Evolutionary conservation across 768 basidiomycete species (phyloP).

Genomic region (Lepiota subincarnata): DNA sequence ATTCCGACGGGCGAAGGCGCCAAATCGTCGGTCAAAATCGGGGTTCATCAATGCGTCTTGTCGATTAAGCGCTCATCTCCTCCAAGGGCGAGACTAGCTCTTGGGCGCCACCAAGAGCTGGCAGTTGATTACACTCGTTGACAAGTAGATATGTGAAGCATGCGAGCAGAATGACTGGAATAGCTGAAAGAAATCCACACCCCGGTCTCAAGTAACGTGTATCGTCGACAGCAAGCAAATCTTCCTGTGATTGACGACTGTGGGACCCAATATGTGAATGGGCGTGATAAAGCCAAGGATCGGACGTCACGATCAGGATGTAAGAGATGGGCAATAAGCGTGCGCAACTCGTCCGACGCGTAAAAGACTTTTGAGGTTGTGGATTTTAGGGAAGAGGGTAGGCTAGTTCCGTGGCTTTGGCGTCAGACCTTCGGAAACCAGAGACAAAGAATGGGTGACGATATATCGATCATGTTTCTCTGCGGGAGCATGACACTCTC

Average conservation of each 20-base stretch:
- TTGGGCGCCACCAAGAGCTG: slow-evolving; percentile 38
- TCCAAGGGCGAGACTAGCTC: slow-evolving; percentile 52
- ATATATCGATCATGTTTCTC: slow-evolving; percentile 89
- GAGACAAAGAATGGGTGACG: slow-evolving; percentile 73
- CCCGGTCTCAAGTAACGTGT: slow-evolving; percentile 67
- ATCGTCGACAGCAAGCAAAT: slow-evolving; percentile 75
- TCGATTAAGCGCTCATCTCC: slow-evolving; percentile 82
- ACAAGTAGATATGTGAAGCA: slow-evolving; percentile 63
- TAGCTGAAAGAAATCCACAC: slow-evolving; percentile 60
- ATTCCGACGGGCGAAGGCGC: slow-evolving; percentile 72
- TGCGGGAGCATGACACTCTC: slow-evolving; percentile 64
- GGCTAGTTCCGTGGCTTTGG: slow-evolving; percentile 66
- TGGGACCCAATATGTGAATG: slow-evolving; percentile 77
- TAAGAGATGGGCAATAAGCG: slow-evolving; percentile 65
- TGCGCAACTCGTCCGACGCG: slow-evolving; percentile 57
- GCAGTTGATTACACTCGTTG: slow-evolving; percentile 52
- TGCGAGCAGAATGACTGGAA: slow-evolving; percentile 76
- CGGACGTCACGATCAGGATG: slow-evolving; percentile 83
- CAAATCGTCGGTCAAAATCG: slow-evolving; percentile 83
- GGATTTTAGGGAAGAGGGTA: slow-evolving; percentile 81
- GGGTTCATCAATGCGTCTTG: slow-evolving; percentile 83
- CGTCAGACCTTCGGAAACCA: slow-evolving; percentile 31
- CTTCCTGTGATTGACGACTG: slow-evolving; percentile 48
- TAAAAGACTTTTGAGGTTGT: slow-evolving; percentile 89
- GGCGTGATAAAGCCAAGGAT: slow-evolving; percentile 66